Base-by-base conservation (phyloP, 2,329 filamentous ascomycete species). In the Bipolaris zeicola region DNA sequence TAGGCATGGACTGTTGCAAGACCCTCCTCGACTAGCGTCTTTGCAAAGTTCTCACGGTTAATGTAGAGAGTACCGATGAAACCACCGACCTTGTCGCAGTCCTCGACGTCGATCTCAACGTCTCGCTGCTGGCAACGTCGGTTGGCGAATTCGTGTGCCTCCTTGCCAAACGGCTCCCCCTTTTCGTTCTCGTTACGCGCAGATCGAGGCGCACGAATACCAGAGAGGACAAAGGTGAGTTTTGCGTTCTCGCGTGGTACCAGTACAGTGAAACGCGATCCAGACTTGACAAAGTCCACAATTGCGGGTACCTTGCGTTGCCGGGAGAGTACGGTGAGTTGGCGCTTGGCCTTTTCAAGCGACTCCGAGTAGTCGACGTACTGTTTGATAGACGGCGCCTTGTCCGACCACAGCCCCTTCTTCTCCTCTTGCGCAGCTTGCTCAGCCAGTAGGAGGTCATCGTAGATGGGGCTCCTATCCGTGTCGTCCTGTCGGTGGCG, bases 221-320 rank as follows among this genome's bases (percentile, higher is more conserved):
- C 94, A 50, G 91, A 94, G 45, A 99, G 86, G 3, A 99, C 93
- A 73, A 99, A 89, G 1, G 94, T 99, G 58, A 99, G 83, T 81
- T 97, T 98, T 72, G 94, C 88, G 69, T 92, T 92, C 74, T 99
- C 95, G 34, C 93, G 89, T 44, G 95, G 94, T 46, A 99, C 87
- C 8, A 99, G 82, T 34, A 99, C 83, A 24, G 92, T 96, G 78
- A 98, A 99, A 65, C 95, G 87, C 38, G 93, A 96, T 28, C 91
- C 95, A n/a, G 92, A 91, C 79, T 98, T 97, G 81, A 96, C 95
- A 76, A 96, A 99, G 77, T 99, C 95, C 39, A 99, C 92, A 66
- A 99, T 84, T 10, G 90, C 95, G 6, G 95, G 92, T 3, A 98
- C 89, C 77, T 91, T 94, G 82, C 92, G 94, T 76, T 97, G 93